Base-by-base conservation (phyloP, 306 rosid species). In the Nissolia schottii region DNA sequence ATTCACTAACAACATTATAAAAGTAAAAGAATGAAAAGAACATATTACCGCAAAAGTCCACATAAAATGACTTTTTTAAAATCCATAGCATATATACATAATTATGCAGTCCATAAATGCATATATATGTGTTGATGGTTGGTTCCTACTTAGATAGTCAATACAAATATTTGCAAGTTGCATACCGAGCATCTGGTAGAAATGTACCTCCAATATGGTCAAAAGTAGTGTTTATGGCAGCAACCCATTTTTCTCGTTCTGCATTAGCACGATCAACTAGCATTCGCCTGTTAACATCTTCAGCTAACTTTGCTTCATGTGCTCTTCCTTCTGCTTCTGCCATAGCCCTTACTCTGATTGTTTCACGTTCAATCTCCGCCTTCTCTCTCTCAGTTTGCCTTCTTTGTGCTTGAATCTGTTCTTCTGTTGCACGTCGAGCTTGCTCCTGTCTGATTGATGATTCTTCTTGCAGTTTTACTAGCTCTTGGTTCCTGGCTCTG, bases 301-400 rank as follows among this genome's bases (percentile, higher is more conserved):
- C 99, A 24, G 92, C 82, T 64, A 89, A 84, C 82, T 95, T 95
- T 16, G 92, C 89, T 77, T 89, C 97, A 79, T 84, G 97, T 2
- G 96, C 99, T 67, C 96, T 86, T 74, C 89, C 97, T 80, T 95
- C 97, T 57, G 97, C 99, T 80, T 95, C 96, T 61, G 99, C 97
- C 77, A 89, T 82, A 61, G 96, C 95, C 81, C 82, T 89, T 73
- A 89, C 90, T 86, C 86, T 83, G 51, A 95, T 88, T 16, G 97
- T 95, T 80, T 95, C 96, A 37, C 97, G 92, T 43, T 95, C 99
- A 59, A 91, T 89, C 82, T 91, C 97, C 70, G 99, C 97, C 75
- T 85, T 88, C 87, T 95, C 97, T 71, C 88, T 79, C 84, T 92
- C 99, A 11, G 96, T 91, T 77, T 88, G 96, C 41, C 95, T 85